Percentiles rank a stretch among this genome's conserved stretches.
These are phyloP conservation scores for Epichloe amarillans DNA, from an alignment of 2,329 filamentous ascomycete genomes.

Conservation along the genomic window DNA sequence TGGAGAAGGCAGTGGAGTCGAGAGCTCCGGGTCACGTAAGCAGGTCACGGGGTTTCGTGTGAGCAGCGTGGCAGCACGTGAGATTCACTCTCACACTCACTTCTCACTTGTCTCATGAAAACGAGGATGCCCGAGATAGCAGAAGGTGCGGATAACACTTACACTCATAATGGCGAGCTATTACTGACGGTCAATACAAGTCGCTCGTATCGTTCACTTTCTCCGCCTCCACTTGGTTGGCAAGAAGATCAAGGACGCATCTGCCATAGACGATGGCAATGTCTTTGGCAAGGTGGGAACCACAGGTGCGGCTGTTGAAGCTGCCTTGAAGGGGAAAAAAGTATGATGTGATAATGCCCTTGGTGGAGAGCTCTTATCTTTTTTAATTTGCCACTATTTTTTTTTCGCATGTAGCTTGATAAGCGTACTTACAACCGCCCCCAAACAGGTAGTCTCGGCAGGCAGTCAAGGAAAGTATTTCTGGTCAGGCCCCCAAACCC, in stretches of 20 bases:
- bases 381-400: too few relatives aligned
- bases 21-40: conserved; percentile 10
- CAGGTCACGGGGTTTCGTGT: conserved; percentile 20
- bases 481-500: conserved; percentile 40
- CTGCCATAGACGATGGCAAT: conserved; percentile 65
- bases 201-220: conserved; percentile 77
- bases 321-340: conserved; percentile 61
- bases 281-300: conserved; percentile 88
- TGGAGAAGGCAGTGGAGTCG: conserved; percentile 9
- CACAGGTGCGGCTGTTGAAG: conserved; percentile 58
- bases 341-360: conserved; percentile 12
- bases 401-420: not conserved
- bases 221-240: conserved; percentile 74
- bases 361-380: too few relatives aligned
- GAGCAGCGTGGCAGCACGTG: conserved; percentile 9
- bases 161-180: not conserved
- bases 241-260: conserved; percentile 58
- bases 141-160: conserved; percentile 30
- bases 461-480: conserved; percentile 96
- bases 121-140: conserved; percentile 48
- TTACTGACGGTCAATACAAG: conserved; percentile 22
- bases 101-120: not conserved
- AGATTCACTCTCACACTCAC: not conserved
- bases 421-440: not conserved
- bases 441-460: conserved; percentile 40